Evolutionary conservation across 2,329 filamentous ascomycete species (phyloP), one percentile per base, ranked within the genome.

Genomic region (Aciculosporium take): DNA sequence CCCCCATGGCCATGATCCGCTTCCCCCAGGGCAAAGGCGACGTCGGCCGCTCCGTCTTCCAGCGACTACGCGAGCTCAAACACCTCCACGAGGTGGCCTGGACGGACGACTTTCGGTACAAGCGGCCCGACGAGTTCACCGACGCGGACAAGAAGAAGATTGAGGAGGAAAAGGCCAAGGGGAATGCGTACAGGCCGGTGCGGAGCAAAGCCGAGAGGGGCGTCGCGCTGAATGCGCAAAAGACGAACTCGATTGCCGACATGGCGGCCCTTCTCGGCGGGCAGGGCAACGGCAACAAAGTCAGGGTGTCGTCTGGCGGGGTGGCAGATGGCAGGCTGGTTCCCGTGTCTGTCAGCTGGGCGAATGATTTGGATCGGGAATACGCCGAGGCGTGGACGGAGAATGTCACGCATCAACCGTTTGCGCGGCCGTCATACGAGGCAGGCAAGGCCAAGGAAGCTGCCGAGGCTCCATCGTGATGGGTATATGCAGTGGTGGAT

Each of bases 21-120:
- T 76, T 83, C 54, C 68, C 68, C 33, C 45, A 59, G 34, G 71
- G 69, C 33, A 59, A 64, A 30, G 71, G 69, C 44, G 54, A 61
- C 21, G 62, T 77, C 12, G 78, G 79, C 20, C 71, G 71, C 24
- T 72, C 67, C 39, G 72, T 74, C 34, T 81, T 66, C 59, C 73
- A 76, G 51, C 76, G 73, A 54, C 66, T 82, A 50, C 75, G 76
- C 50, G 78, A 83, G 62, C 71, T 79, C 58, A 70, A 74, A 51
- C 64, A 64, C 51, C 63, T 74, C 38, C 78, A 82, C 64, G 72
- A 79, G 58, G 68, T 79, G 24, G 63, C 68, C 31, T 82, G 77
- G 76, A 65, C 63, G 44, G 56, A 69, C 47, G 60, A 66, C 23
- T 52, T 76, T 41, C 59, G 67, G 43, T 57, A 58, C 52, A 64